Evolutionary conservation across 2,329 filamentous ascomycete genomes (phyloP).

Genomic region (Endoconidiophora laricicola): DNA sequence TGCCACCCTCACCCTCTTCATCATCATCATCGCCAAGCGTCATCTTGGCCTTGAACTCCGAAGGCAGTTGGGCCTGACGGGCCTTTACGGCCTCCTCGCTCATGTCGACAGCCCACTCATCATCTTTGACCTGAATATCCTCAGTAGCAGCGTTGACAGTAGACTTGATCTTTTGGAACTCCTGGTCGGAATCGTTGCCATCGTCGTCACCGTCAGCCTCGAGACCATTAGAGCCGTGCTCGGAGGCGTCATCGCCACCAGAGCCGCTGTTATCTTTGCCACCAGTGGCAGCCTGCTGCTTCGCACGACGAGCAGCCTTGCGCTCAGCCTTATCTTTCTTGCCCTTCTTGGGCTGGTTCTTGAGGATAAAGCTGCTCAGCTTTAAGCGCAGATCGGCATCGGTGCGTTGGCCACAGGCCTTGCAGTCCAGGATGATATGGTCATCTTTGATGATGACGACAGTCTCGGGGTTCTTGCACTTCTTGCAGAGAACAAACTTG

Average conservation of each 20-base stretch:
- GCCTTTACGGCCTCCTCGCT: conserved; percentile 90
- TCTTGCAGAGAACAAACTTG: conserved; percentile 98
- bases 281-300: conserved; percentile 51
- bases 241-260: conserved; percentile 37
- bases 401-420: conserved; percentile 87
- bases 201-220: conserved; percentile 36
- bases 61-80: conserved; percentile 82
- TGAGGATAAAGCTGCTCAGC: conserved; percentile 91
- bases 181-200: conserved; percentile 59
- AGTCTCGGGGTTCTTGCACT: conserved; percentile 99
- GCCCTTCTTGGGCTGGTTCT: conserved; percentile 83
- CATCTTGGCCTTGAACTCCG: conserved; percentile 84
- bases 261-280: conserved; percentile 43
- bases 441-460: conserved; percentile 90
- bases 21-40: conserved; percentile 69
- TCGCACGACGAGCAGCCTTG: conserved; percentile 83
- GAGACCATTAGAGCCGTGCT: conserved; percentile 33
- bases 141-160: conserved; percentile 30
- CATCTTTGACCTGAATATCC: conserved; percentile 55
- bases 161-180: conserved; percentile 68
- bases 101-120: conserved; percentile 93
- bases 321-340: conserved; percentile 93
- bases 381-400: conserved; percentile 88
- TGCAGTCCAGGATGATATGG: conserved; percentile 87
- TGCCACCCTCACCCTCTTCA: conserved; percentile 60